Conservation (phyloP, 1,139 yeast genomes). For the Hemisphaericaspora xylofermentans region DNA sequence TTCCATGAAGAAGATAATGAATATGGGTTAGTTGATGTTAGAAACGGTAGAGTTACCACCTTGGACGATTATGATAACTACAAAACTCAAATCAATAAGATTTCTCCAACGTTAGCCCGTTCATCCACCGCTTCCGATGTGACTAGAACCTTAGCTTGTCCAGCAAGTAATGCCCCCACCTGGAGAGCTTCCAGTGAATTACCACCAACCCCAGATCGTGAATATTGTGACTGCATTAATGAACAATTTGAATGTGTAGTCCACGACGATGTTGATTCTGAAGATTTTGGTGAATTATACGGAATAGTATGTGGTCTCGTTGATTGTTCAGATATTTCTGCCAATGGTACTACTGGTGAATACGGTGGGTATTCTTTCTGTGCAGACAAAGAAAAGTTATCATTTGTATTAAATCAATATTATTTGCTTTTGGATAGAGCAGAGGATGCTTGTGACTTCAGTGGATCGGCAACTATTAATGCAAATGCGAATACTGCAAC, state of each 20-base stretch:
- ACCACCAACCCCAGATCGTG: conserved; percentile 47
- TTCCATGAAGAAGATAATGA: conserved; percentile 78
- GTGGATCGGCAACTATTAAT: conserved; percentile 40
- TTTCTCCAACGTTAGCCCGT: conserved; percentile 35
- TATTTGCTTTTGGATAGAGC: conserved; percentile 30
- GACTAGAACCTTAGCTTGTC: conserved; percentile 31
- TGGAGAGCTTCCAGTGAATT: conserved; percentile 42
- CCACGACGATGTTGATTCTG: conserved; percentile 26
- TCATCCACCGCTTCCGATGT: conserved; percentile 23
- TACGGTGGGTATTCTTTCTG: conserved; percentile 46
- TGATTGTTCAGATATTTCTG: conserved; percentile 39
- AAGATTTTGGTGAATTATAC: conserved; percentile 38
- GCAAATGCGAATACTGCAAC: conserved; percentile 28
- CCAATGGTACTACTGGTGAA: conserved; percentile 36
- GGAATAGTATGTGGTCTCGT: conserved; percentile 32
- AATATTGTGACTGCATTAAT: conserved; percentile 39
- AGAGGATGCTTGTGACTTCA: conserved; percentile 39
- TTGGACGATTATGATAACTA: conserved; percentile 47
- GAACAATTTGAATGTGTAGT: conserved; percentile 39
- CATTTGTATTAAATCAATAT: conserved; percentile 41
- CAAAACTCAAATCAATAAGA: conserved; percentile 57
- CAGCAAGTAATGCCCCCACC: conserved; percentile 32
- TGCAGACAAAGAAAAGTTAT: conserved; percentile 38
- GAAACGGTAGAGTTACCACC: conserved; percentile 35
- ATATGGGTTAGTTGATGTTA: conserved; percentile 71